These are phyloP conservation scores for Gossypium longicalyx DNA, from an alignment of 345 rosid genomes.

Conservation along the genomic window DNA sequence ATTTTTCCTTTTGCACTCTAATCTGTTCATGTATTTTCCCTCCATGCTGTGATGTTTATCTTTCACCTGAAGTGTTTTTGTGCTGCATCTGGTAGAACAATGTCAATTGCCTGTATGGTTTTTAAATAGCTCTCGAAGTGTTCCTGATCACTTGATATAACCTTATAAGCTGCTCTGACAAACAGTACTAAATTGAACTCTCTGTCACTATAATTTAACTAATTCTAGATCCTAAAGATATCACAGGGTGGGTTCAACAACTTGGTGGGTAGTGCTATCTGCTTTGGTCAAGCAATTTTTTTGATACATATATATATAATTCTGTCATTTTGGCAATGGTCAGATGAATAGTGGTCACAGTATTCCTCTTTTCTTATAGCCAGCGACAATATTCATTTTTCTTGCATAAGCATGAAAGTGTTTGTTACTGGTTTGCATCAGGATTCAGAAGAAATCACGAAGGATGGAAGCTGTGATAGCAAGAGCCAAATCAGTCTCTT, in stretches of 20 bases:
- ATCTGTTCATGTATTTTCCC: not conserved
- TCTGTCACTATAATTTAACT: not conserved
- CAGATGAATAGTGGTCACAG: slow-evolving; percentile 6
- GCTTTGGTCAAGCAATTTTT: not conserved
- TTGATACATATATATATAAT: not conserved
- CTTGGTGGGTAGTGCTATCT: not conserved
- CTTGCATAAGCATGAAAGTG: slow-evolving; percentile 10
- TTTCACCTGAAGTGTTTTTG: not conserved
- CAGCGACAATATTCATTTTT: not conserved
- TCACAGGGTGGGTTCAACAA: not conserved
- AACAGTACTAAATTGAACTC: not conserved
- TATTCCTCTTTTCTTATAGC: not conserved
- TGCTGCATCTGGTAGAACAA: slow-evolving; percentile 1
- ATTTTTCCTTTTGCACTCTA: not conserved
- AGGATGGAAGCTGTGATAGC: slow-evolving; percentile 69
- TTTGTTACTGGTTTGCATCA: slow-evolving; percentile 27
- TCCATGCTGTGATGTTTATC: not conserved
- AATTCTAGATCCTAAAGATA: not conserved
- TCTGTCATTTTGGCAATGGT: not conserved
- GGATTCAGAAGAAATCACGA: slow-evolving; percentile 61
- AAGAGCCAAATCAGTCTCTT: slow-evolving; percentile 61
- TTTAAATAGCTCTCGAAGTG: not conserved
- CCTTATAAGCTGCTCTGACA: not conserved
- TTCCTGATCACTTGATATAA: not conserved
- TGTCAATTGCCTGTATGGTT: not conserved